Evolutionary conservation across 2,329 filamentous ascomycete species (phyloP).

Genomic region (Fusarium tricinctum): DNA sequence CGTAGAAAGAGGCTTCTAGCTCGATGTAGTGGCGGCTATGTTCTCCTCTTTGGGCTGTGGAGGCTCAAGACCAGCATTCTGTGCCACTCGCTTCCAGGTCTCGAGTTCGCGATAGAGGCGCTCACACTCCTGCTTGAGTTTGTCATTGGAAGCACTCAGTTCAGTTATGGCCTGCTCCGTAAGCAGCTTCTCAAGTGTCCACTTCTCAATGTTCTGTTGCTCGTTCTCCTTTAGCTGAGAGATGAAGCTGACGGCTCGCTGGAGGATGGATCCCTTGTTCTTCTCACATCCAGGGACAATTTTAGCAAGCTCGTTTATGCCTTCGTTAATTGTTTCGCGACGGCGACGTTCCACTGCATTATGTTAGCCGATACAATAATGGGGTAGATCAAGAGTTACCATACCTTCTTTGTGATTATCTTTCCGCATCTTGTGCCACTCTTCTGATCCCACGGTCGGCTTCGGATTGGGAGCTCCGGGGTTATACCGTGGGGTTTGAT

Average conservation of each 20-base stretch:
- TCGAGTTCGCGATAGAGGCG: constrained; percentile 82
- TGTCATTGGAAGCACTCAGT: constrained; percentile 87
- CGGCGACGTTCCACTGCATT: constrained; percentile 89
- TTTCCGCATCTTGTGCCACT: constrained; percentile 97
- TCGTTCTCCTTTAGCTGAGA: constrained; percentile 95
- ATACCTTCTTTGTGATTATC: constrained; percentile 99
- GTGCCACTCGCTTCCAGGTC: constrained; percentile 80
- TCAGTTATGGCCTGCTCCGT: constrained; percentile 92
- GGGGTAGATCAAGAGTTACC: constrained; percentile 46
- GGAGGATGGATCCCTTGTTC: constrained; percentile 97
- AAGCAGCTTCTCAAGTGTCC: constrained; percentile 90
- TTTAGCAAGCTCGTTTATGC: constrained; percentile 97
- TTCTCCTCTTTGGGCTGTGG: constrained; percentile 58
- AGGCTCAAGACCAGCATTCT: constrained; percentile 69
- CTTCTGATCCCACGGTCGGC: constrained; percentile 92
- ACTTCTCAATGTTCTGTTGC: constrained; percentile 92
- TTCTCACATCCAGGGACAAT: constrained; percentile 98
- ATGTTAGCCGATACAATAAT: constrained; percentile 42
- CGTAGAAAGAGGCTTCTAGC: constrained; percentile 47
- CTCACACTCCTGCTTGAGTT: constrained; percentile 84
- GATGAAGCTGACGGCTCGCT: constrained; percentile 94
- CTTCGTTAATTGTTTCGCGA: constrained; percentile 98
- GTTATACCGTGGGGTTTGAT: constrained; percentile 54
- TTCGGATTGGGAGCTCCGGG: constrained; percentile 68
- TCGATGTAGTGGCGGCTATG: constrained; percentile 45